Conservation (phyloP, 129 eudicot species). For the Kitagawia praeruptora region DNA sequence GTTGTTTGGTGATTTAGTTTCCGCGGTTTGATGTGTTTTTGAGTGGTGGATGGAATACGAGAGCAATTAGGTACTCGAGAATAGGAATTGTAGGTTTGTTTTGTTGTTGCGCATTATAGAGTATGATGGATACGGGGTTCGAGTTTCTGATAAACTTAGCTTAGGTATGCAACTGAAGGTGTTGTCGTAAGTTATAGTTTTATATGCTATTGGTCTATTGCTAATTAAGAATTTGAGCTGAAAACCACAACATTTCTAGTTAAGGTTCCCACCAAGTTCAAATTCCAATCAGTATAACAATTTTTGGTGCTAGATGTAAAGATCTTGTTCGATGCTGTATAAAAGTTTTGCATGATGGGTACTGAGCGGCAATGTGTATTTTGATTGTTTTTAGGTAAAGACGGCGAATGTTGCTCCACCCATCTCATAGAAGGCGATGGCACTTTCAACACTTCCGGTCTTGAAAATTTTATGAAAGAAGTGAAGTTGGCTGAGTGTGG, state of each 20-base stretch:
- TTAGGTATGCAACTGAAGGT: not conserved
- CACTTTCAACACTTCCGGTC: conserved; percentile 61
- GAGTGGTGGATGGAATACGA: not conserved
- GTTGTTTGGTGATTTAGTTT: not conserved
- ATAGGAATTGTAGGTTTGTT: not conserved
- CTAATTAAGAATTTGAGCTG: too few species aligned
- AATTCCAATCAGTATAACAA: not conserved
- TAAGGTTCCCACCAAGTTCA: not conserved
- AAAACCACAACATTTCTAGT: too few species aligned
- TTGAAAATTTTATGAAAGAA: conserved; percentile 77
- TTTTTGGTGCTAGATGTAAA: not conserved
- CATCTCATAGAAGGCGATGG: conserved; percentile 99
- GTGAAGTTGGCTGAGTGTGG: conserved; percentile 88
- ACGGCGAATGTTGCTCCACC: conserved; percentile 63
- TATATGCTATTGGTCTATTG: not conserved
- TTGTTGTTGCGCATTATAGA: not conserved
- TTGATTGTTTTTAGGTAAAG: conserved; percentile 32
- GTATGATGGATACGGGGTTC: not conserved
- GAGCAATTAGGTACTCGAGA: not conserved
- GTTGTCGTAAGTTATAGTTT: not conserved
- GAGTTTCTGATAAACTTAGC: too few species aligned
- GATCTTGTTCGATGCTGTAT: not conserved
- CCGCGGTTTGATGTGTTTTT: not conserved
- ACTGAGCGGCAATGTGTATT: conserved; percentile 6
- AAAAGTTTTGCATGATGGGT: not conserved